phyloP scores from a whole-genome alignment of 257 asterid species.

The Lantana camara region DNA sequence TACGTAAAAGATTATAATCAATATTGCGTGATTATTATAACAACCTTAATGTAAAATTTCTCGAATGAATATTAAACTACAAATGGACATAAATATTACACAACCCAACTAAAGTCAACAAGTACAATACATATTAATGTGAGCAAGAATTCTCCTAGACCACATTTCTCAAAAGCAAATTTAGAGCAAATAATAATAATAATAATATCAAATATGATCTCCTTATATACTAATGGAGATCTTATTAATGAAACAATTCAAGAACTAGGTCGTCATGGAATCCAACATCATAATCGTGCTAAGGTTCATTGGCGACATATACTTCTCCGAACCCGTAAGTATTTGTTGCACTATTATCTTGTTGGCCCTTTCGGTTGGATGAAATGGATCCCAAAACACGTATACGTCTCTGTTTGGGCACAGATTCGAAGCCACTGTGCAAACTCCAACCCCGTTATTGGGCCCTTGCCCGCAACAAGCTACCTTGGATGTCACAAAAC shows the following conservation, averaged over 20 bases:
- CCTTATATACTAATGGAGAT: no score
- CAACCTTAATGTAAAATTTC: no score
- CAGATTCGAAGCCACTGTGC: constrained; percentile 43
- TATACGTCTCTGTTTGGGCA: constrained; percentile 51
- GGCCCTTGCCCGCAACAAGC: constrained; percentile 69
- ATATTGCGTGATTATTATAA: background rate
- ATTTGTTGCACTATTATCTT: constrained; percentile 43
- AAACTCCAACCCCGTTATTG: constrained; percentile 52
- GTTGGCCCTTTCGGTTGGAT: constrained; percentile 57
- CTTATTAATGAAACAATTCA: no score
- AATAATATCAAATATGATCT: background rate
- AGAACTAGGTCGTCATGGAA: constrained; percentile 31
- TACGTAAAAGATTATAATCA: no score
- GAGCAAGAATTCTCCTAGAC: background rate
- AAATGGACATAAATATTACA: background rate
- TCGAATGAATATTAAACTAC: no score
- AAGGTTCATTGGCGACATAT: constrained; percentile 58
- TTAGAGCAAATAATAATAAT: background rate
- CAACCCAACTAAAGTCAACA: background rate
- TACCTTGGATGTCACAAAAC: constrained; percentile 45
- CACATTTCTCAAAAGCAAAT: background rate
- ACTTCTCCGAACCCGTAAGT: constrained; percentile 43
- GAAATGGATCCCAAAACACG: constrained; percentile 60
- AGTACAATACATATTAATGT: background rate
- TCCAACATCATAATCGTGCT: constrained; percentile 61